Base-by-base conservation (phyloP, 805 yeast species). In the Hanseniaspora jakobsenii region DNA sequence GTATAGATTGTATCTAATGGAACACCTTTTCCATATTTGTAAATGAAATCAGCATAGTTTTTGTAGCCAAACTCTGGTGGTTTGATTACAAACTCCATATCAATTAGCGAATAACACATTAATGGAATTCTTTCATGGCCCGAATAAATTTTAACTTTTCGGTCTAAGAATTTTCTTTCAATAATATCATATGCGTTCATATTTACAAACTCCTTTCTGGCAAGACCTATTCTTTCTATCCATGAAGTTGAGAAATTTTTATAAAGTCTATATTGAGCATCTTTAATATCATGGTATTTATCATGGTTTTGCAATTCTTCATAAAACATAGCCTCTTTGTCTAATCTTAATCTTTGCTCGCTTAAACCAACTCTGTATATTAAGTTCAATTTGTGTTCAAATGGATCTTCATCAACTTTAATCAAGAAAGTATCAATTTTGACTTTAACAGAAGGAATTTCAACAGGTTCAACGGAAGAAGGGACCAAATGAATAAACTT, bases 381-480 rank as follows among this genome's bases (percentile, higher is more conserved):
- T 53, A 72, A 62, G 2, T 71, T 67, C n/a, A 78, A 56, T 53
- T 77, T 77, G 23, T 67, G 66, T 55, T 78, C 85, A 55, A 78
- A 77, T 1, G 78, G 74, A 54, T 78, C 83, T 55, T 74, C 78
- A 45, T 76, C 81, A 30, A 78, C 62, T 3, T 68, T 66, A 8
- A 77, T 49, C 1, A 69, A 65, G 28, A 77, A 61, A 1, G 59
- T 56, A 4, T 63, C 56, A 1, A 76, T 53, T 29, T 59, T 64
- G 8, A 77, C 46, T 24, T 61, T 61, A 1, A 77, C 59, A 2
- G 55, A 53, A 1, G 78, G 78, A 4, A 67, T 31, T n/a, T 22
- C 55, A 23, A 49, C 57, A 42, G 56, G 55, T 51, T 52, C 27
- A 52, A 60, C 60, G 10, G 52, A 49, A 13, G 47, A 29, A 1